These are phyloP conservation scores for Ceratocystis cubensis DNA, from an alignment of 2,329 filamentous ascomycete species.

Conservation along the genomic window DNA sequence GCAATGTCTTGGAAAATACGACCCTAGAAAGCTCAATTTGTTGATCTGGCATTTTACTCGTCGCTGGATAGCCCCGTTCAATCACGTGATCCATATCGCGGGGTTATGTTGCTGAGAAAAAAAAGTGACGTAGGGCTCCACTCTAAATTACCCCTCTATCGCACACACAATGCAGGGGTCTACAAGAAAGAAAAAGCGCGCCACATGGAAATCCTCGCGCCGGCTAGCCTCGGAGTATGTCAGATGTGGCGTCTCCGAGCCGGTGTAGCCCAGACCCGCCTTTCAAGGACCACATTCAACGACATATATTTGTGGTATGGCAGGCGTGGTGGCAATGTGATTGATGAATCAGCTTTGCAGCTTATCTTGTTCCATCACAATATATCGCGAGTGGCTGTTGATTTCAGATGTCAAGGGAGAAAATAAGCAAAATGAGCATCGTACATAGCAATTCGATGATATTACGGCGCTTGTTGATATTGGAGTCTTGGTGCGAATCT, in stretches of 20 bases:
- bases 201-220: not conserved
- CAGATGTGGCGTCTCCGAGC: not conserved
- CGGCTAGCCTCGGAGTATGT: not conserved
- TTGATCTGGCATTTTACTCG: not conserved
- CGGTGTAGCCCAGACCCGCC: not conserved
- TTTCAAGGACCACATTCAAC: conserved; percentile 8
- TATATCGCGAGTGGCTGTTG: not conserved
- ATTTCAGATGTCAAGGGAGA: not conserved
- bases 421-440: not conserved
- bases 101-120: not conserved
- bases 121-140: conserved; percentile 6
- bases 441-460: not conserved
- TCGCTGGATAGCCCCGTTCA: not conserved
- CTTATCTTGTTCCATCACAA: not conserved
- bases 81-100: not conserved
- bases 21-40: not conserved
- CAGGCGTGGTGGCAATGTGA: not conserved
- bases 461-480: not conserved
- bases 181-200: not conserved
- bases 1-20: not conserved
- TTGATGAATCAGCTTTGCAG: not conserved
- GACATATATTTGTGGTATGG: not conserved
- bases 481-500: not conserved
- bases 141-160: conserved; percentile 7
- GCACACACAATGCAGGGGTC: not conserved